Evolutionary conservation across 176 grass and related monocot genomes (phyloP), one percentile per base, ranked within the genome.

Genomic region (Raddia distichophylla): DNA sequence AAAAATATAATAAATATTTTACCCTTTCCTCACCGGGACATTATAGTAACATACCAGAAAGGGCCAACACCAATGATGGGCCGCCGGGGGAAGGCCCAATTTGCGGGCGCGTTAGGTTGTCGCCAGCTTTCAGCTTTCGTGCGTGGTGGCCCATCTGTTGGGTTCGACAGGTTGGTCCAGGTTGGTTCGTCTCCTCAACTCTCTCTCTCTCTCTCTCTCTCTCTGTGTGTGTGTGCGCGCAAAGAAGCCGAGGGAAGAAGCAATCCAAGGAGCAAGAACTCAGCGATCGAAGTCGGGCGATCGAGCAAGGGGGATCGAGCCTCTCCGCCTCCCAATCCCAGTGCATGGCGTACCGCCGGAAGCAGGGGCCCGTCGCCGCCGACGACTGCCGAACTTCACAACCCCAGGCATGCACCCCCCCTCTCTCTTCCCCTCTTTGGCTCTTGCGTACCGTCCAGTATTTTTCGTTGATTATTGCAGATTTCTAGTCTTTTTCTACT

Each of bases 291-390:
- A 51, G 11, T 51, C 12, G 49, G 49, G 49, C 49, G 49, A 51
- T 51, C 49, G 11, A 51, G 49, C 49, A 51, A 51, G 14, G 51
- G 14, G 15, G 51, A 15, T 12, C 50, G 11, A 76, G 61, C 74
- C 10, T 37, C 18, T 44, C 43, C 8, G 42, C 7, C 47, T n/a
- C 32, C 47, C 47, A 64, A 3, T 6, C 43, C 62, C 13, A 11
- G 14, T 47, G 59, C 85, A 91, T 91, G 89, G 89, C 89, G 6
- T 91, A 91, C 77, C 85, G 85, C 58, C 80, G 85, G 56, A 91
- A 91, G 81, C 89, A 87, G 81, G 68, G 75, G 1, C 14, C 61
- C 40, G 6, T 49, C 74, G 40, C 55, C 40, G 62, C 80, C 69
- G 75, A 48, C 42, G 75, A 71, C 40, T 62, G 35, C 37, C 80